Evolutionary conservation across 306 rosid species (phyloP).

Genomic region (Canavalia gladiata): DNA sequence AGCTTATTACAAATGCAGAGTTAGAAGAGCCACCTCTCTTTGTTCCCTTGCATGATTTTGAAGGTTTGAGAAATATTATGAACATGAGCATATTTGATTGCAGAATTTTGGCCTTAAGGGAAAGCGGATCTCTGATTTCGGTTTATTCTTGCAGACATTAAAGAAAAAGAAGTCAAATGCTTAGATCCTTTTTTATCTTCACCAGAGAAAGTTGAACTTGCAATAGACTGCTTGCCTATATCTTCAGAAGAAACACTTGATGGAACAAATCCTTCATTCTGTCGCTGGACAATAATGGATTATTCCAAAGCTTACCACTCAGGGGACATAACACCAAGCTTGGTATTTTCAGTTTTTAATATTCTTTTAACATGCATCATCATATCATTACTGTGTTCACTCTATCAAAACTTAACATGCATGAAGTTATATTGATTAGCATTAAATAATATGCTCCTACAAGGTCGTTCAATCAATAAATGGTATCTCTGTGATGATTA

Average conservation of each 20-base stretch:
- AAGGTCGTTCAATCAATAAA: constrained; percentile 7
- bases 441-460: neutral
- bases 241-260: constrained; percentile 39
- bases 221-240: constrained; percentile 66
- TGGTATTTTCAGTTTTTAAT: constrained; percentile 57
- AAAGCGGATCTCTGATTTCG: constrained; percentile 21
- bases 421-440: constrained; percentile 14
- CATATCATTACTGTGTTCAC: constrained; percentile 14
- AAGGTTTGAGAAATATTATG: constrained; percentile 57
- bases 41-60: constrained; percentile 75
- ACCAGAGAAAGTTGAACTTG: constrained; percentile 68
- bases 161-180: constrained; percentile 68
- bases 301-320: constrained; percentile 78
- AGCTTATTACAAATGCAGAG: constrained; percentile 82
- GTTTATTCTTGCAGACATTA: constrained; percentile 53
- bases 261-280: constrained; percentile 51
- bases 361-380: constrained; percentile 5
- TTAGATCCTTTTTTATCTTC: constrained; percentile 66
- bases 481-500: constrained; percentile 18
- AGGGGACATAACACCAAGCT: constrained; percentile 68
- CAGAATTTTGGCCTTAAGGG: neutral
- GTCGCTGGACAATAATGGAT: constrained; percentile 79
- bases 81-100: constrained; percentile 8
- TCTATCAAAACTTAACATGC: constrained; percentile 22
- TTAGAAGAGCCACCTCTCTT: constrained; percentile 75